Evolutionary conservation across 2,329 filamentous ascomycete genomes (phyloP).

Genomic region (Microcyclosporella mali): DNA sequence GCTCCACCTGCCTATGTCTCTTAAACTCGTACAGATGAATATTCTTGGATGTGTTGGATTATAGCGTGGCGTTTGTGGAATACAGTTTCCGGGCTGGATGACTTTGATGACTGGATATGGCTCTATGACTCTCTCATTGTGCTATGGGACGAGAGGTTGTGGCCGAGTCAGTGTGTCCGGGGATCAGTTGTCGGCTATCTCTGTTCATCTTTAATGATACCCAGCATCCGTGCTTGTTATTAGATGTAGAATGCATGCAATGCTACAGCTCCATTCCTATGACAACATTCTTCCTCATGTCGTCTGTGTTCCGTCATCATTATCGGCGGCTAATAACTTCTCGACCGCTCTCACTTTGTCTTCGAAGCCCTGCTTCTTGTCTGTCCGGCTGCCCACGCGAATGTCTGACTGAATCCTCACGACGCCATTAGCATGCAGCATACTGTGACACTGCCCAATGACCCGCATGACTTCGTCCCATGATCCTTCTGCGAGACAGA

Average conservation of each 20-base stretch:
- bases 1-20: constrained; percentile 34
- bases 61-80: constrained; percentile 4
- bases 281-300: neutral
- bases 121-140: constrained; percentile 4
- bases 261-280: too few relatives aligned
- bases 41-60: neutral
- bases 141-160: neutral
- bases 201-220: too few relatives aligned
- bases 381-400: constrained; percentile 75
- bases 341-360: constrained; percentile 68
- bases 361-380: constrained; percentile 74
- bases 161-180: too few relatives aligned
- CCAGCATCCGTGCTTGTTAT: too few relatives aligned
- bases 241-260: too few relatives aligned
- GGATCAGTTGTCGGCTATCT: too few relatives aligned
- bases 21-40: constrained; percentile 9
- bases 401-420: constrained; percentile 84
- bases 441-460: constrained; percentile 73
- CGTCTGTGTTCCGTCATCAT: constrained; percentile 1
- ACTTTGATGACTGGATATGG: constrained; percentile 1
- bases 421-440: constrained; percentile 71
- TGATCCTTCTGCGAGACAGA: constrained; percentile 58
- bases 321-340: constrained; percentile 41
- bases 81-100: too few relatives aligned
- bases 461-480: constrained; percentile 84